Conservation (phyloP, 2,329 filamentous ascomycete species). For the Cladosporium sphaerospermum region DNA sequence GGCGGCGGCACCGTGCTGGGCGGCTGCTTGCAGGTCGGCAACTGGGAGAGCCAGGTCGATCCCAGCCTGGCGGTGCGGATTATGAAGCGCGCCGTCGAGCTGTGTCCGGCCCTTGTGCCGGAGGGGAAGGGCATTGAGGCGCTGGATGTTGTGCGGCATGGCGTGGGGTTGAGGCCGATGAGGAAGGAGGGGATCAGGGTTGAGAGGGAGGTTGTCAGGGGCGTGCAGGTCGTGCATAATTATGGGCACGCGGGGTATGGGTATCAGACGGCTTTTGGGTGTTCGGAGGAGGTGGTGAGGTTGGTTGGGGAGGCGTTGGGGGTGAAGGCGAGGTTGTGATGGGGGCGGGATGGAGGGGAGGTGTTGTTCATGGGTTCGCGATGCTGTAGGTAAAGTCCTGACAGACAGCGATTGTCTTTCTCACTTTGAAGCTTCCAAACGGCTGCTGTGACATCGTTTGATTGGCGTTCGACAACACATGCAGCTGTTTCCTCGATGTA, state of each 20-base stretch:
- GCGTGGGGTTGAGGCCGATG: conserved; percentile 73
- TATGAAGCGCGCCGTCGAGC: conserved; percentile 67
- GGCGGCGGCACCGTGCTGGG: conserved; percentile 80
- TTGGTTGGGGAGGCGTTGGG: conserved; percentile 32
- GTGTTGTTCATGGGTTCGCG: not conserved
- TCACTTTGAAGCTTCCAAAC: too few species aligned
- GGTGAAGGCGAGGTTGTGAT: conserved; percentile 19
- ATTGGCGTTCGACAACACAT: too few species aligned
- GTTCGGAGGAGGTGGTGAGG: conserved; percentile 35
- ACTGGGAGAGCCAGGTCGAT: conserved; percentile 74
- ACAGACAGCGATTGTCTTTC: too few species aligned
- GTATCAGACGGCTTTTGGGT: conserved; percentile 48
- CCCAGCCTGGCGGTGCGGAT: conserved; percentile 74
- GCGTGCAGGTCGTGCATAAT: conserved; percentile 66
- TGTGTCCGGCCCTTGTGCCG: conserved; percentile 57
- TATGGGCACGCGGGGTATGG: conserved; percentile 78
- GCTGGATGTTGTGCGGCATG: conserved; percentile 71
- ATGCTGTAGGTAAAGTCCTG: too few species aligned
- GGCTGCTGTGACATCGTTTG: too few species aligned
- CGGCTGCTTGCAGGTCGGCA: conserved; percentile 73
- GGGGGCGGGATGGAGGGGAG: not conserved
- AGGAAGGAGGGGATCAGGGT: conserved; percentile 67
- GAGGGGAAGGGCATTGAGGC: conserved; percentile 63
- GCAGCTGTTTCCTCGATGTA: too few species aligned
- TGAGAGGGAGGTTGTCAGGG: conserved; percentile 61